A percentile compares a stretch with the other conserved stretches of the same genome.
phyloP scores from a whole-genome alignment of 2,329 filamentous ascomycete genomes.

The Myriosclerotinia curreyana region DNA sequence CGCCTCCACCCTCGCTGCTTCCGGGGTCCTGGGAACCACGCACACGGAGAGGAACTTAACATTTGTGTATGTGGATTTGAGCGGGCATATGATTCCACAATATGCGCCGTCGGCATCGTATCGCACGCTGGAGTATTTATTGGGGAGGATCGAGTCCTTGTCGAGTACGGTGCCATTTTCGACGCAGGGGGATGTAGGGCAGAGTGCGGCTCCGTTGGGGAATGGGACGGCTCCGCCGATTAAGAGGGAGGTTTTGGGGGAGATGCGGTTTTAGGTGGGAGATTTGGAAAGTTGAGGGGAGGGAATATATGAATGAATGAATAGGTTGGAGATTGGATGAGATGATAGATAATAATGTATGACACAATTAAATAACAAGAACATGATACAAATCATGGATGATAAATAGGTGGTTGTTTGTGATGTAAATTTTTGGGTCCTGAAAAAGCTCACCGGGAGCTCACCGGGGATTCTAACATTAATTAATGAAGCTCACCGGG shows the following conservation, averaged over 20 bases:
- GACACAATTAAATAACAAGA: not conserved
- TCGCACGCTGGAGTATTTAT: constrained; percentile 69
- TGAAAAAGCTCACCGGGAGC: not conserved
- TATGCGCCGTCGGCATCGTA: constrained; percentile 68
- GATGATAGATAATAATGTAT: constrained; percentile 1
- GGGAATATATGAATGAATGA: not conserved
- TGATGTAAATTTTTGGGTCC: not conserved
- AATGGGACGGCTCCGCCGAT: constrained; percentile 10
- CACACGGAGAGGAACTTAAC: constrained; percentile 76
- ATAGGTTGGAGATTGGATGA: too few relatives aligned
- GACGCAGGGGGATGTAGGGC: constrained; percentile 23
- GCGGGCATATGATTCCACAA: constrained; percentile 64
- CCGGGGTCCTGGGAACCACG: constrained; percentile 66
- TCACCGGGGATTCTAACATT: too few relatives aligned
- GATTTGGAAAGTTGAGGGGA: not conserved
- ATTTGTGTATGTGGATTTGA: constrained; percentile 26
- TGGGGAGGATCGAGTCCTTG: constrained; percentile 64
- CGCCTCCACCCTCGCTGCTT: constrained; percentile 65
- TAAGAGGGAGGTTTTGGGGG: not conserved
- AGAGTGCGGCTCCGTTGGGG: not conserved
- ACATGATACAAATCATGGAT: not conserved
- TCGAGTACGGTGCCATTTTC: constrained; percentile 43
- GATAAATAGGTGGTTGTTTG: not conserved
- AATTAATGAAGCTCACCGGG: not conserved
- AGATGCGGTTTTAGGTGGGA: not conserved